Conservation (phyloP, 192 early-diverging fungal genomes). For the Rhizophagus sp. region DNA sequence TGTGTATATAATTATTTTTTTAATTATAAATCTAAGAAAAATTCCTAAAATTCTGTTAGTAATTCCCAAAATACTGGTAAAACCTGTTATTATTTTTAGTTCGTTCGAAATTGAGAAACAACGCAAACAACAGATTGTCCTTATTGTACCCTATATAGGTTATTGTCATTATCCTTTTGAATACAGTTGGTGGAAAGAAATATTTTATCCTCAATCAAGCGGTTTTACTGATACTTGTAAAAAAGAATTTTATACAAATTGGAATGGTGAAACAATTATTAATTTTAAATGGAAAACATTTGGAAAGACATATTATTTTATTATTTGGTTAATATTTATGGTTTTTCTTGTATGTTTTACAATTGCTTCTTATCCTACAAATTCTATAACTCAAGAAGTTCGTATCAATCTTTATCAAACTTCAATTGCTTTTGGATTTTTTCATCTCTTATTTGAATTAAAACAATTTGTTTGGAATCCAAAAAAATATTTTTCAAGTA, state of each 20-base stretch:
- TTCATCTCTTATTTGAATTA: slow-evolving; percentile 4
- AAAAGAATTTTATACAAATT: not conserved
- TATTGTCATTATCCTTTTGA: not conserved
- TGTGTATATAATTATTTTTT: no score
- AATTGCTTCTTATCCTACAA: not conserved
- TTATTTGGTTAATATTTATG: not conserved
- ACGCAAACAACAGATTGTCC: not conserved
- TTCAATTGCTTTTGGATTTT: not conserved
- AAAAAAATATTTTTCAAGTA: not conserved
- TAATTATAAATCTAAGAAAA: no score
- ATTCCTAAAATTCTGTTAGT: no score
- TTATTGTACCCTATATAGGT: not conserved
- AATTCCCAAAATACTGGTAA: no score
- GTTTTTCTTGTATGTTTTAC: slow-evolving; percentile 1
- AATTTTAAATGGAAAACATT: slow-evolving; percentile 18
- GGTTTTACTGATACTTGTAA: not conserved
- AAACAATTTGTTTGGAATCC: slow-evolving; percentile 1
- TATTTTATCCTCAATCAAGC: not conserved
- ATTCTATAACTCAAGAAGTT: not conserved
- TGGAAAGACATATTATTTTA: not conserved
- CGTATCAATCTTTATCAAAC: not conserved
- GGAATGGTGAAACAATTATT: slow-evolving; percentile 14
- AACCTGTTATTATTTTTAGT: no score
- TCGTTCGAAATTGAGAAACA: no score
- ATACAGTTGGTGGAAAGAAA: not conserved